Evolutionary conservation across 192 early-diverging fungal genomes (phyloP), one percentile per base, ranked within the genome.

Genomic region (Umbelopsis sp.): DNA sequence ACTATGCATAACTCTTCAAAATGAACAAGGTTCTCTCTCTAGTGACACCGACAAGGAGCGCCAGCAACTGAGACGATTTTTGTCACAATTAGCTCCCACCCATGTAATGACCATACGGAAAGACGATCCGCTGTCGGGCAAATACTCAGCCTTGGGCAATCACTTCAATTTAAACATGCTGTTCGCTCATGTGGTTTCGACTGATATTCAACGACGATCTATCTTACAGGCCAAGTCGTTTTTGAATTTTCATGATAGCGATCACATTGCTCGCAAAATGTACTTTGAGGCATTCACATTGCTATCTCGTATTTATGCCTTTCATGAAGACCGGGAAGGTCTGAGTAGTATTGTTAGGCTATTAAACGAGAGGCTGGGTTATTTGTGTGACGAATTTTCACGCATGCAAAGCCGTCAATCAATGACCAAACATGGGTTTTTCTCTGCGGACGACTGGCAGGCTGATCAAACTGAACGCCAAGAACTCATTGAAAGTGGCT

Each of bases 261-360:
- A 71, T n/a, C 18, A 44, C 8, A 71, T 45, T n/a, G 49, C 69
- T 4, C 69, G 52, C 25, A 52, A 53, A 23, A 71, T 71, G 50
- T 71, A 58, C 44, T 71, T 71, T 27, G 69, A 71, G 25, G 69
- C 69, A 41, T 71, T 71, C 11, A 46, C 69, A 0, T 49, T 52
- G 6, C 27, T 61, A 11, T 25, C 55, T 35, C 21, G 55, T 35
- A 61, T 61, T 30, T 61, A 61, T 35, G 55, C 55, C 15, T 61
- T 61, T 35, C 55, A 61, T 35, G 27, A 61, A 5, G 55, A 61
- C 55, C 25, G 55, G 2, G 55, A 61, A 8, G 55, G 55, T 18
- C 25, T 61, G 25, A 18, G 18, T 18, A 37, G 55, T 12, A 61
- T 61, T 61, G 55, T 61, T 5, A 25, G 18, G 30, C 30, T 61